phyloP scores from a whole-genome alignment of 495 filamentous ascomycete species.

The Clohesyomyces aquaticus region DNA sequence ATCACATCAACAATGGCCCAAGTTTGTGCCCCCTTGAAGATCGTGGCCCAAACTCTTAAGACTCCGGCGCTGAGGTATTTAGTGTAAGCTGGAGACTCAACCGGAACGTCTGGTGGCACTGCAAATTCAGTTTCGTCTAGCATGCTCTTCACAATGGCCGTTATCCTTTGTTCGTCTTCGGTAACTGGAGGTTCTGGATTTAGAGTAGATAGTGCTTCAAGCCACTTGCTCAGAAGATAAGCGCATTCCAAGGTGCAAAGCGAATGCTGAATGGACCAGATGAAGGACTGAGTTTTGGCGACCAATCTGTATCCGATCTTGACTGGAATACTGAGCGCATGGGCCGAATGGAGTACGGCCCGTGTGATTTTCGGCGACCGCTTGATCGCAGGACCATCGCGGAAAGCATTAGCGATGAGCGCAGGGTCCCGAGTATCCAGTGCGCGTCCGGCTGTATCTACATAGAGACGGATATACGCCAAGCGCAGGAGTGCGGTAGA shows the following conservation, averaged over 20 bases:
- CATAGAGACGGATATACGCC: conserved; percentile 70
- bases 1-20: conserved; percentile 70
- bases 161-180: conserved; percentile 65
- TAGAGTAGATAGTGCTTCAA: conserved; percentile 50
- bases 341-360: conserved; percentile 69
- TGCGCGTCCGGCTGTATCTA: conserved; percentile 60
- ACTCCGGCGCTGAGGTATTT: conserved; percentile 65
- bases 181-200: conserved; percentile 49
- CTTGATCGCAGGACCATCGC: conserved; percentile 60
- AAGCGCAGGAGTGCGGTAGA: conserved; percentile 67
- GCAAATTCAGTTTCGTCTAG: conserved; percentile 71
- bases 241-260: conserved; percentile 73
- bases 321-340: conserved; percentile 68
- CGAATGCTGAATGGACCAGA: conserved; percentile 75
- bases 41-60: conserved; percentile 67
- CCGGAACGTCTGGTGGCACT: conserved; percentile 60
- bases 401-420: conserved; percentile 62
- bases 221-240: conserved; percentile 63
- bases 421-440: conserved; percentile 66
- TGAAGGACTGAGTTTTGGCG: conserved; percentile 66
- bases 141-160: conserved; percentile 71
- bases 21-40: conserved; percentile 69
- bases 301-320: conserved; percentile 71
- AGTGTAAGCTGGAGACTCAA: conserved; percentile 54
- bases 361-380: conserved; percentile 61